Base-by-base conservation (phyloP, 805 yeast species). In the Saccharomycopsis babjevae region DNA sequence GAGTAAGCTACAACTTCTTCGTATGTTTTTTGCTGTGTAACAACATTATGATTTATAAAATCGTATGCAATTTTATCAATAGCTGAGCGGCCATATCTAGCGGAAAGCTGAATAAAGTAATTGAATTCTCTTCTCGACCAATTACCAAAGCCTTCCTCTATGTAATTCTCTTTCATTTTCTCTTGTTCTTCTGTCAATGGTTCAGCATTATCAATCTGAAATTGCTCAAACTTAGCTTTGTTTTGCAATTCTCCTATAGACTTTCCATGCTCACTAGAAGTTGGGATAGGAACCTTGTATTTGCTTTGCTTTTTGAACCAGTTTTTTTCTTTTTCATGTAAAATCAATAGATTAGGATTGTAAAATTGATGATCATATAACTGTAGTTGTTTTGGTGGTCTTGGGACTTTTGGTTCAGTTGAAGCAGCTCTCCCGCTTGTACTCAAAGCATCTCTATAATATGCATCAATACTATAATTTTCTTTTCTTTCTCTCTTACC, bases 101-200 rank as follows among this genome's bases (percentile, higher is more conserved):
- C 86, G 70, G 84, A 81, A 50, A 84, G 75, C 57, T 82, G 82
- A 57, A 94, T 83, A 68, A 91, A 91, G 63, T 88, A 88, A 63
- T 84, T 83, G 70, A 93, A 93, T 67, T 94, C 98, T 61, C 93
- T 80, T 71, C 97, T 81, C 60, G 85, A 83, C 97, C 97, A 92
- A 70, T 84, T 83, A 57, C 83, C 73, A 70, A 81, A 93, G 0
- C 97, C 98, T 66, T 85, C 80, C 15, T 72, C 70, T 59, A 86
- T 74, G 58, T 84, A 72, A 50, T 84, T 80, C 55, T 77, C 79
- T 70, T 87, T 86, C 69, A 82, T 77, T 42, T 73, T 77, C 64
- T 83, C 87, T 68, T 89, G 96, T 62, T 89, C 96, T 50, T 85
- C 91, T 0, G 96, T 89, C 63, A 94, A 75, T 1, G 94, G 89